phyloP scores from a whole-genome alignment of 2,329 filamentous ascomycete species.

The Talaromyces islandicus region DNA sequence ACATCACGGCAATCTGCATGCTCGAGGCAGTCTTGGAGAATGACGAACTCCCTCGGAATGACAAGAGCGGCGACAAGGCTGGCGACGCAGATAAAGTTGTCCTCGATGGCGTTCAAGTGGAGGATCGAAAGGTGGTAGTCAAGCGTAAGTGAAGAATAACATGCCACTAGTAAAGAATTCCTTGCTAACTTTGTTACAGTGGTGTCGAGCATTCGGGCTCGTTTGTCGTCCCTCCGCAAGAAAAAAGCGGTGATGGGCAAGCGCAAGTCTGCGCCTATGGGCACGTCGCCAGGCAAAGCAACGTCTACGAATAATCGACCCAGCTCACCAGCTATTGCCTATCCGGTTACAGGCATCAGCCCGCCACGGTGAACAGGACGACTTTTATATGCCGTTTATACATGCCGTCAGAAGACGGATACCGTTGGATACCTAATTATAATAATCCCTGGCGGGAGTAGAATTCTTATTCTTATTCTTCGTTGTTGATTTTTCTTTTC shows the following conservation, averaged over 20 bases:
- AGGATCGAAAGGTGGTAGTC: slow-evolving; percentile 44
- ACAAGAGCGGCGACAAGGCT: slow-evolving; percentile 16
- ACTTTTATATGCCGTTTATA: neutral
- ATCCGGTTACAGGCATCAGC: slow-evolving; percentile 17
- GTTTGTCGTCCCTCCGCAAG: slow-evolving; percentile 42
- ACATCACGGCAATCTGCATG: slow-evolving; percentile 89
- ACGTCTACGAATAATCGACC: slow-evolving; percentile 25
- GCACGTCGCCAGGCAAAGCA: slow-evolving; percentile 22
- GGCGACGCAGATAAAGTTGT: slow-evolving; percentile 29
- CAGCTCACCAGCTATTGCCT: slow-evolving; percentile 24
- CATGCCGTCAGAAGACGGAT: neutral
- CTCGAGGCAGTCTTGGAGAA: slow-evolving; percentile 88
- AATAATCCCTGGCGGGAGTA: neutral
- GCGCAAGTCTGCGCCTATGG: slow-evolving; percentile 36
- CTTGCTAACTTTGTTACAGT: slow-evolving; percentile 23
- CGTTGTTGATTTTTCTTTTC: neutral
- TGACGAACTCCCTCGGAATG: slow-evolving; percentile 52
- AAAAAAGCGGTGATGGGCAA: slow-evolving; percentile 45
- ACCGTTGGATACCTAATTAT: neutral
- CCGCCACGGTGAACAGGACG: slow-evolving; percentile 23
- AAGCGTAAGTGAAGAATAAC: slow-evolving; percentile 38
- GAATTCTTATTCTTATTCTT: neutral
- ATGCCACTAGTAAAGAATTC: neutral
- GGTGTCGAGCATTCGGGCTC: slow-evolving; percentile 44
- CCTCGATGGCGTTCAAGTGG: slow-evolving; percentile 40